Evolutionary conservation across 148 eudicot species (phyloP).

Genomic region (Spergularia marina): DNA sequence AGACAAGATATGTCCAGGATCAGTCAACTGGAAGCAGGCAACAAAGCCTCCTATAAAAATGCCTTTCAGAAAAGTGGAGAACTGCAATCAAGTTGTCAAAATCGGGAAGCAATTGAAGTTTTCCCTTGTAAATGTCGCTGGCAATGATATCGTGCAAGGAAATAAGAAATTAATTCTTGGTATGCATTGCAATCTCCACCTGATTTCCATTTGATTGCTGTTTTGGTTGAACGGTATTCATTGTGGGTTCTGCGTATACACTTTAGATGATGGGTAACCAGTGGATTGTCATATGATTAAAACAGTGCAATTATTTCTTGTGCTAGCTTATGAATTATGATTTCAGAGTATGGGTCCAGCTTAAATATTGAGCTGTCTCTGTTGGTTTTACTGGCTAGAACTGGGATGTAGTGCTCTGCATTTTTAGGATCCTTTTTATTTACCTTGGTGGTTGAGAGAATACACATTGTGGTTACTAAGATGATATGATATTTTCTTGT

Average conservation of each 20-base stretch:
- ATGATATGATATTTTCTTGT: slow-evolving; percentile 8
- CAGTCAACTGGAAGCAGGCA: slow-evolving; percentile 88
- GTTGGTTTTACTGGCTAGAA: neutral
- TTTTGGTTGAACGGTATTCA: too few species aligned
- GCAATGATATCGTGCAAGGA: slow-evolving; percentile 86
- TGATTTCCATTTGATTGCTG: neutral
- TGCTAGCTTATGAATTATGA: neutral
- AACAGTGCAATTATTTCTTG: too few species aligned
- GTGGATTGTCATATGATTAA: too few species aligned
- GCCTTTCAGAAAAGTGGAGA: slow-evolving; percentile 96
- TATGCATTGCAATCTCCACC: slow-evolving; percentile 18
- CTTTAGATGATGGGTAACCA: too few species aligned
- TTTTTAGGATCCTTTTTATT: neutral
- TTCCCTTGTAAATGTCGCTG: slow-evolving; percentile 83
- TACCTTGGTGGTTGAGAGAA: slow-evolving; percentile 5
- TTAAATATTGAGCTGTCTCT: neutral
- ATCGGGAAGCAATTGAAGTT: slow-evolving; percentile 70
- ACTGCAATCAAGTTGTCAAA: slow-evolving; percentile 82
- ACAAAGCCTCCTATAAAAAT: slow-evolving; percentile 92
- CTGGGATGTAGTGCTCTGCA: neutral
- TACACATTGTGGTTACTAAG: neutral
- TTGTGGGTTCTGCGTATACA: too few species aligned
- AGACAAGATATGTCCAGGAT: slow-evolving; percentile 88
- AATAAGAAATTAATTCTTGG: slow-evolving; percentile 87
- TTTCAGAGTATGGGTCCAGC: neutral